Conservation (phyloP, 495 filamentous ascomycete species). For the Penicillium pulvis region DNA sequence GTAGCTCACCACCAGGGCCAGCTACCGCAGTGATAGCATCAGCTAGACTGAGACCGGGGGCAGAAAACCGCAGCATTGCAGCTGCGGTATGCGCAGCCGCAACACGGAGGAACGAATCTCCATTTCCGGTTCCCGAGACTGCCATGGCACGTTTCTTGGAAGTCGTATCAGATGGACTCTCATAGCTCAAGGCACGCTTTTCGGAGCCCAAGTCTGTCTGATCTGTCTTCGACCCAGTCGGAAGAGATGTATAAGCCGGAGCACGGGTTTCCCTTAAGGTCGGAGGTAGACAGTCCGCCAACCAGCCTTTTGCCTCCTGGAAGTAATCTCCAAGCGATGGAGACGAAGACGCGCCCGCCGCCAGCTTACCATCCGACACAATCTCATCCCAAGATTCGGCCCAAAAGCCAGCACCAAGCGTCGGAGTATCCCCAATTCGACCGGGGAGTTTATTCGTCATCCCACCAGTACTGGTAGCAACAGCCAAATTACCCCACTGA, state of each 20-base stretch:
- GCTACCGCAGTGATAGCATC: slow-evolving; percentile 62
- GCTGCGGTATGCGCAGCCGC: slow-evolving; percentile 72
- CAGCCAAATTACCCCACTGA: slow-evolving; percentile 67
- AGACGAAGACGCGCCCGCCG: background rate
- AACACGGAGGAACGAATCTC: slow-evolving; percentile 81
- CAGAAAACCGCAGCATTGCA: slow-evolving; percentile 69
- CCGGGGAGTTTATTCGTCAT: slow-evolving; percentile 88
- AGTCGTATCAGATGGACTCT: slow-evolving; percentile 7
- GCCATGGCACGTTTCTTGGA: slow-evolving; percentile 55
- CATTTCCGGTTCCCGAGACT: slow-evolving; percentile 85
- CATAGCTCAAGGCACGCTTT: slow-evolving; percentile 7
- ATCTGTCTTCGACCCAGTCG: background rate
- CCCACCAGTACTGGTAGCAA: slow-evolving; percentile 85
- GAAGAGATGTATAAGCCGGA: slow-evolving; percentile 15
- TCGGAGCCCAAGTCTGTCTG: background rate
- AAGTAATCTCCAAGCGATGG: slow-evolving; percentile 3
- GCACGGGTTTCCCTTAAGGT: slow-evolving; percentile 19
- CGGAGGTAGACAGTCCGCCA: slow-evolving; percentile 56
- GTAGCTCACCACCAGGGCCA: slow-evolving; percentile 73
- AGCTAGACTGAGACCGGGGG: slow-evolving; percentile 33
- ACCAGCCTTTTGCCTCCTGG: slow-evolving; percentile 6
- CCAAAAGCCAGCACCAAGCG: slow-evolving; percentile 86
- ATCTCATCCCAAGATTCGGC: slow-evolving; percentile 74
- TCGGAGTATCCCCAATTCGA: slow-evolving; percentile 85
- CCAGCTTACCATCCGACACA: background rate